These are phyloP conservation scores for Coemansia sp. DNA, from an alignment of 192 early-diverging fungal species.

Conservation along the genomic window DNA sequence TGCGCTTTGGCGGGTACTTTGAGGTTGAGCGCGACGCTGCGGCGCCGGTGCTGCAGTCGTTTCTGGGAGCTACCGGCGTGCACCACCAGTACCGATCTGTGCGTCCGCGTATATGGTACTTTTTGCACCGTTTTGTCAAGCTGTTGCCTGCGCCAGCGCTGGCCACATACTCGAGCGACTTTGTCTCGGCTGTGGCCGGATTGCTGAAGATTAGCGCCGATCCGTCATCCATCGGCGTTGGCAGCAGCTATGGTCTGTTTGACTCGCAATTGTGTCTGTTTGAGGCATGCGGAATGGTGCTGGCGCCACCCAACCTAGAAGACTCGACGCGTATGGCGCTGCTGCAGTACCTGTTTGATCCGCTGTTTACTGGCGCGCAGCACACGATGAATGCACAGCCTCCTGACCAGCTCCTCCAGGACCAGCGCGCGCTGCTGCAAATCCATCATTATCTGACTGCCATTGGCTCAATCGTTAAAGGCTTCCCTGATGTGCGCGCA, in stretches of 20 bases:
- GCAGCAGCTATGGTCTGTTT: conserved; percentile 57
- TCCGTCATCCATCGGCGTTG: background rate
- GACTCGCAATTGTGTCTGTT: conserved; percentile 86
- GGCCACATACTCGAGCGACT: conserved; percentile 48
- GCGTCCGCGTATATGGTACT: conserved; percentile 80
- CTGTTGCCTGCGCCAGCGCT: conserved; percentile 50
- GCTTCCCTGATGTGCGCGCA: conserved; percentile 59
- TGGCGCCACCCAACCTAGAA: conserved; percentile 72
- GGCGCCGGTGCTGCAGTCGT: conserved; percentile 43
- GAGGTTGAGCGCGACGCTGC: conserved; percentile 37
- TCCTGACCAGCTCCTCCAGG: conserved; percentile 60
- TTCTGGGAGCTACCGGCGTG: conserved; percentile 59
- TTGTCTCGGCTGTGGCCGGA: conserved; percentile 55
- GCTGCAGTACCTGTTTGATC: conserved; percentile 69
- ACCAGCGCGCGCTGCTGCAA: conserved; percentile 69
- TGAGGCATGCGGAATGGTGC: conserved; percentile 90
- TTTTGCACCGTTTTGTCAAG: conserved; percentile 84
- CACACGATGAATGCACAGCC: conserved; percentile 59
- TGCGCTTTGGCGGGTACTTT: conserved; percentile 51
- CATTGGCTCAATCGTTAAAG: conserved; percentile 82
- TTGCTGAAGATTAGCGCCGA: conserved; percentile 73
- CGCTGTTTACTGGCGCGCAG: conserved; percentile 77
- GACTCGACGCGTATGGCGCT: conserved; percentile 68
- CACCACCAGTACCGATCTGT: conserved; percentile 71
- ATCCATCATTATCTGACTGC: conserved; percentile 82